Base-by-base conservation (phyloP, 2,329 filamentous ascomycete genomes). In the Ciborinia camelliae region DNA sequence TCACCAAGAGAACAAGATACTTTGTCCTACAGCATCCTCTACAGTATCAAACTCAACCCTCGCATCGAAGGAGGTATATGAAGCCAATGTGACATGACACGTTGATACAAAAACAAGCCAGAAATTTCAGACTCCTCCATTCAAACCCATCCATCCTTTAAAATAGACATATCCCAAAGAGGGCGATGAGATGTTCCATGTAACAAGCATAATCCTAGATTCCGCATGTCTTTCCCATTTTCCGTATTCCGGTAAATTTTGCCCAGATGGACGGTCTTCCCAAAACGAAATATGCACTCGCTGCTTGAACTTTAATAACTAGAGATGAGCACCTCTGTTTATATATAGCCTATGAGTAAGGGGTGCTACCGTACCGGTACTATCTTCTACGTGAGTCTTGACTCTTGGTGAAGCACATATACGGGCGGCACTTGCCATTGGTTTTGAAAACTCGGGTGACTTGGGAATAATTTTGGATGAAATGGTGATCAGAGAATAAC, bases 191-290 rank as follows among this genome's bases (percentile, higher is more conserved):
- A 23, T 47, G n/a, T 23, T 23, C 12, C 6, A 9, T 20, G 2
- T 23, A 35, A 26, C 41, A 58, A 20, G 55, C 55, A 58, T 47
- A 26, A 58, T 58, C 55, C 20, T 30, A 47, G 28, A 47, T 35
- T 35, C 35, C 20, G n/a, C 28, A 3, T 20, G n/a, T 26, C 20
- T 47, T 35, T 45, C 14, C 26, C 23, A 7, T 57, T 35, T 39
- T 15, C 30, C 53, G 37, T 20, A 30, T 28, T 41, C 15, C 30
- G 8, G 20, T 12, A 45, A 26, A 12, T n/a, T 43, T 12, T 23
- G 4, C 37, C 9, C 10, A 30, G 12, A 12, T 35, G 30, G 14
- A 35, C 20, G 50, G 50, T n/a, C 5, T 32, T n/a, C 30, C 28
- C 20, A 32, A 43, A 57, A 32, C 10, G 7, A 43, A 37, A 18